These are phyloP conservation scores for Exophiala spinifera DNA, from an alignment of 2,329 filamentous ascomycete genomes.

Conservation along the genomic window DNA sequence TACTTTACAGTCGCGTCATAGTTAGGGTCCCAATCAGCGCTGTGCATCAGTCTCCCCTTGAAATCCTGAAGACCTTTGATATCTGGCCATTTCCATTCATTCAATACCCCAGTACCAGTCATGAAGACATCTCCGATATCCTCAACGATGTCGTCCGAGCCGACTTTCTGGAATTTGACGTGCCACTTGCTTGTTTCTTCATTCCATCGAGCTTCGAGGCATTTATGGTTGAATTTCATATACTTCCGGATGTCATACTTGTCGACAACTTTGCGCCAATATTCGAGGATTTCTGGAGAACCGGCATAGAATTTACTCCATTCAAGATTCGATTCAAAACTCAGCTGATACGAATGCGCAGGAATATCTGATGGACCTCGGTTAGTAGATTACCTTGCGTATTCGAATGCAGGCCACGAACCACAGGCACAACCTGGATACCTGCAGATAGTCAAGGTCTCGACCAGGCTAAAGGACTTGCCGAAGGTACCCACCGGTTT, in stretches of 20 bases:
- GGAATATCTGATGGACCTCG: slow-evolving; percentile 14
- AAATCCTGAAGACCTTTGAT: slow-evolving; percentile 33
- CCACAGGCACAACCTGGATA: slow-evolving; percentile 25
- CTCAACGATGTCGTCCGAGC: slow-evolving; percentile 24
- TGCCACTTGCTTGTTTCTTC: slow-evolving; percentile 29
- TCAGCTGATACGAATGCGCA: slow-evolving; percentile 25
- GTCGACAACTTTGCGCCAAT: slow-evolving; percentile 22
- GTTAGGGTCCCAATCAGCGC: slow-evolving; percentile 32
- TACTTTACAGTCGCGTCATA: slow-evolving; percentile 21
- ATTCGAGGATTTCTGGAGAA: slow-evolving; percentile 27
- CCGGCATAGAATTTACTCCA: slow-evolving; percentile 30
- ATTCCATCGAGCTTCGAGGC: slow-evolving; percentile 27
- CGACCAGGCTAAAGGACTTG: not conserved
- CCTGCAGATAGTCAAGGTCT: not conserved
- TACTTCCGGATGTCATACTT: slow-evolving; percentile 30
- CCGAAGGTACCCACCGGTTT: slow-evolving; percentile 12
- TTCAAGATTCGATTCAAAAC: slow-evolving; percentile 15
- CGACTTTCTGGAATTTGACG: slow-evolving; percentile 20
- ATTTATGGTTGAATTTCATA: slow-evolving; percentile 31
- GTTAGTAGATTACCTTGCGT: not conserved
- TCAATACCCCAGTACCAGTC: slow-evolving; percentile 58
- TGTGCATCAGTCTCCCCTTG: slow-evolving; percentile 33
- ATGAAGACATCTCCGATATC: slow-evolving; percentile 53
- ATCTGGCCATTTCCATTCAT: slow-evolving; percentile 46
- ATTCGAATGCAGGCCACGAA: not conserved